Evolutionary conservation across 345 rosid species (phyloP), one percentile per base, ranked within the genome.

Genomic region (Boechera stricta): DNA sequence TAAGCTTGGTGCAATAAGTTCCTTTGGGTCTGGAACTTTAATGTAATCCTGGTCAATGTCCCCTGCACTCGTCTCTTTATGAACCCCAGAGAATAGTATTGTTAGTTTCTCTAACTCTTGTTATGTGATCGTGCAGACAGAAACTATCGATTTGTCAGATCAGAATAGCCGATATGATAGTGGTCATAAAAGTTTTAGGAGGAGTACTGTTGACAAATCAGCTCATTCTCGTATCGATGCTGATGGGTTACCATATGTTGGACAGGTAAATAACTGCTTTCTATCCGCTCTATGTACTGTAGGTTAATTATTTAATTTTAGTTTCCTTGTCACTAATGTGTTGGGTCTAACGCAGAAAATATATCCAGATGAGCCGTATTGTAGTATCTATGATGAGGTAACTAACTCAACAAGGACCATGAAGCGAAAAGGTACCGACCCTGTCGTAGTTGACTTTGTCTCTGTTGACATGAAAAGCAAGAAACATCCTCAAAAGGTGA

Each of bases 191-290:
- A 79, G 74, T 61, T 95, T 92, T 76, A 83, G 80, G 72, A 89
- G 97, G 77, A 85, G 85, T 75, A 80, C 71, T 65, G 52, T 66
- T 68, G 87, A 87, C 72, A 88, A 63, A 76, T 78, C 90, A 31
- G 58, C 36, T 52, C 87, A 84, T 78, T 72, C 90, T 74, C 32
- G 51, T 74, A 84, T 94, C 74, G 98, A 92, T 85, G 81, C 88
- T 9, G 99, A 91, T 82, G 99, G 99, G 56, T 94, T 92, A 84
- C 98, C 98, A 33, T 86, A 85, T 83, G 88, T 92, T 81, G 97
- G 98, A 72, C 97, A 95, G 97, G 99, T 90, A 65, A 60, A 85
- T 36, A 18, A 55, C 35, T 67, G 47, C 45, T 61, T 64, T 69
- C 26, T 8, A 44, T 48, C 53, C 29, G 56, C 42, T 24, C 31